Evolutionary conservation across 2,329 filamentous ascomycete genomes (phyloP), one percentile per base, ranked within the genome.

Genomic region (Curvularia sp.): DNA sequence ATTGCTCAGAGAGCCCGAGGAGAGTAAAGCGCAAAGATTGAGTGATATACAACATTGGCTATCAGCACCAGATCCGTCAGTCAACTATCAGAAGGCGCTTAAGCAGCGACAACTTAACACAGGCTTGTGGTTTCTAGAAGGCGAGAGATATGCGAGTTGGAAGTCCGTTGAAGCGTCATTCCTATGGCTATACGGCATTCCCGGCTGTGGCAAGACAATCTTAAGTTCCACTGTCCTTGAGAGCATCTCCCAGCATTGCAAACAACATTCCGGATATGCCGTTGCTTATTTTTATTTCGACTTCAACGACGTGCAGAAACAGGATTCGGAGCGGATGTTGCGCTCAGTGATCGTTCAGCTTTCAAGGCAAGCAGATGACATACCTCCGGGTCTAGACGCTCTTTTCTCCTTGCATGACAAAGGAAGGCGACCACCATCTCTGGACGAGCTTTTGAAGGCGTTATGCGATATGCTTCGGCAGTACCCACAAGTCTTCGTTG

Each of bases 131-230:
- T 61, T 80, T n/a, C 63, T 80, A 9, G 22, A 73, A 31, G 42
- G 61, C 5, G 56, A 53, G 24, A 22, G 56, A 10, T 79, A 74
- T 57, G 22, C 24, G 0, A 49, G 46, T 15, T 80, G 77, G 78
- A 78, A 72, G 56, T 62, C 33, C 2, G 49, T 53, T 15, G 28
- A 48, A 18, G 64, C 63, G 20, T 77, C 73, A 3, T 68, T 68
- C 52, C 56, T 80, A 0, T 81, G 76, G 77, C 66, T 80, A 9
- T 56, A 77, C 61, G 76, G 78, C 2, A 78, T 77, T 44, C 70
- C 76, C 12, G 78, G 78, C 41, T 80, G 78, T 49, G 78, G 79
- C 6, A 81, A 81, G 59, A 80, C 77, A 1, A 67, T 80, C 55
- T 67, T 80, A 1, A 75, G 71, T 58, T 79, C 74, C 9, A 75